Conservation (phyloP, 495 filamentous ascomycete species). For the Penicillium coprophilum region DNA sequence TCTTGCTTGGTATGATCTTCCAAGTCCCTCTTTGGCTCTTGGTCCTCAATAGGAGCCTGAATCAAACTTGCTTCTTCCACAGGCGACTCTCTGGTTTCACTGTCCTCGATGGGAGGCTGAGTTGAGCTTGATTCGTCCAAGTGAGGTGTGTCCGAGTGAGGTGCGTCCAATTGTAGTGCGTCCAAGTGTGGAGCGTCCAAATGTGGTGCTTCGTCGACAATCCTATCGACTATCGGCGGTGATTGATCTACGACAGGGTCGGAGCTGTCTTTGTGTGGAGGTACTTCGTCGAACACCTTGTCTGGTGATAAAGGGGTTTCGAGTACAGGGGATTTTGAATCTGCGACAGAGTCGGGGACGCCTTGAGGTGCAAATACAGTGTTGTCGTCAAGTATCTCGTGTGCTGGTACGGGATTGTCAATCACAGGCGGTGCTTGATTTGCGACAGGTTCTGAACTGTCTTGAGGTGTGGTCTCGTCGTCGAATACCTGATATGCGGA, state of each 20-base stretch:
- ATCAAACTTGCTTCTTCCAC: constrained; percentile 2
- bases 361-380: constrained; percentile 20
- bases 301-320: too few relatives aligned
- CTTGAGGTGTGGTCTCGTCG: not conserved
- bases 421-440: not conserved
- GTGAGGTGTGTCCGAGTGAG: not conserved
- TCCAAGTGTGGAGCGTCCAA: not conserved
- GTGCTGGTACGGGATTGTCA: constrained; percentile 1
- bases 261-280: too few relatives aligned
- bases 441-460: not conserved
- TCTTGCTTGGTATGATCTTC: constrained; percentile 20
- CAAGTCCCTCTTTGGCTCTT: constrained; percentile 4
- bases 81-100: constrained; percentile 11
- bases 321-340: constrained; percentile 24
- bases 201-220: too few relatives aligned
- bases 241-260: too few relatives aligned
- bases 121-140: constrained; percentile 7
- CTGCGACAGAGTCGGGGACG: constrained; percentile 16
- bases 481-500: not conserved
- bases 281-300: constrained; percentile 7
- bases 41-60: constrained; percentile 5
- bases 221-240: too few relatives aligned
- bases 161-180: too few relatives aligned
- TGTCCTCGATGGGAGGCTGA: constrained; percentile 11
- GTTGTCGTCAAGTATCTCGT: not conserved